phyloP scores from a whole-genome alignment of 345 rosid species.

The Citrus inodora region DNA sequence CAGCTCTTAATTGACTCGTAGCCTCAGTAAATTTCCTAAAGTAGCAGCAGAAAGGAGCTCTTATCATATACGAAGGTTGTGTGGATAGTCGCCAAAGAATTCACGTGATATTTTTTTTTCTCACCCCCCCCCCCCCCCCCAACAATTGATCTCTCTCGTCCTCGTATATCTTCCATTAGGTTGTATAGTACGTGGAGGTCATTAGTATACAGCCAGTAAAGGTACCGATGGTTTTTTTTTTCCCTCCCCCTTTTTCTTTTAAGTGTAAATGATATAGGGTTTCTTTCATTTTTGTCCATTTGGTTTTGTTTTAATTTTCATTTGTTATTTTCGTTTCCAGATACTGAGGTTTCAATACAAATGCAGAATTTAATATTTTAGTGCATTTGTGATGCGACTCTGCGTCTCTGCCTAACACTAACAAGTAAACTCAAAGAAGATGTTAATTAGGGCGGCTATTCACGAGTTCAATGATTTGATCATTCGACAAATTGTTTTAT shows the following conservation, averaged over 20 bases:
- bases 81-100: neutral
- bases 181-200: slow-evolving; percentile 12
- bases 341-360: slow-evolving; percentile 1
- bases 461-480: no score
- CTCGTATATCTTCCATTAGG: neutral
- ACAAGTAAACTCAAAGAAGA: neutral
- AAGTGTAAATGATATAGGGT: slow-evolving; percentile 21
- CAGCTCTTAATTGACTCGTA: neutral
- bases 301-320: neutral
- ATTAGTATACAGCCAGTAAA: slow-evolving; percentile 14
- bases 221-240: neutral
- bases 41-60: neutral
- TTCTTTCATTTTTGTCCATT: neutral
- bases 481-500: no score
- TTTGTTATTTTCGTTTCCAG: neutral
- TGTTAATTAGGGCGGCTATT: no score
- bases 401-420: neutral
- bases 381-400: neutral
- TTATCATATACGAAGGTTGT: neutral
- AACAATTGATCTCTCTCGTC: slow-evolving; percentile 7
- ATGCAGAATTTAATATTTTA: neutral
- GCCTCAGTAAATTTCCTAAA: neutral
- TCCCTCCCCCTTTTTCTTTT: no score
- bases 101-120: slow-evolving; percentile 10
- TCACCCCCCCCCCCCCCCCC: neutral